Percentiles rank a stretch among this genome's conserved stretches.
Conservation (phyloP, 1,284 basidiomycete genomes). For the Ustilago loliicola region DNA sequence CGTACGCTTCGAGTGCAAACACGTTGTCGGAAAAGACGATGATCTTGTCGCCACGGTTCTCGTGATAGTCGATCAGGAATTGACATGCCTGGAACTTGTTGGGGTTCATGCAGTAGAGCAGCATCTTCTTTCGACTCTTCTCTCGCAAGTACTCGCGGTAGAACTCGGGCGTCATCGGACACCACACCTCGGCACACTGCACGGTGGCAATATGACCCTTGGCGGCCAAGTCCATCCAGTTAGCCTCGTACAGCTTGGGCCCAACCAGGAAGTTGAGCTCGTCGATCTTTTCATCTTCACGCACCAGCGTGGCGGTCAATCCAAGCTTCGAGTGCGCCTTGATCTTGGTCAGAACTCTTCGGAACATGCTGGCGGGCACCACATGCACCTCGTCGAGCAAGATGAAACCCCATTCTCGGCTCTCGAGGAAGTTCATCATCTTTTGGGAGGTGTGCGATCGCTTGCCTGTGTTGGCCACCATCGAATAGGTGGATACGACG, state of each 20-base stretch:
- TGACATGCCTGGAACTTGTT: constrained; percentile 99
- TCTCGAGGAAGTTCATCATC: constrained; percentile 71
- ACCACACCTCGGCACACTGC: constrained; percentile 98
- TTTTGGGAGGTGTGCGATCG: constrained; percentile 70
- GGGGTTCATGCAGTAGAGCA: constrained; percentile 99
- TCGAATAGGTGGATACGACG: constrained; percentile 70
- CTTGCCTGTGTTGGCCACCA: constrained; percentile 70
- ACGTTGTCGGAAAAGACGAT: constrained; percentile 99
- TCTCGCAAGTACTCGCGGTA: constrained; percentile 97
- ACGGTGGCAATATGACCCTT: constrained; percentile 99
- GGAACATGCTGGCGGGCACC: constrained; percentile 70
- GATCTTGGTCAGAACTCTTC: constrained; percentile 70
- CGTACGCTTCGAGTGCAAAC: constrained; percentile 96
- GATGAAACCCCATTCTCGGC: constrained; percentile 70
- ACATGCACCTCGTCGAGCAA: constrained; percentile 70
- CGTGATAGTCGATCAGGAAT: constrained; percentile 98
- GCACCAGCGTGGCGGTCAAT: constrained; percentile 83
- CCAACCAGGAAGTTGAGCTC: constrained; percentile 99
- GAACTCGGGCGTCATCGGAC: constrained; percentile 99
- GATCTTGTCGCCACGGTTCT: constrained; percentile 97
- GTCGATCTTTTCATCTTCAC: constrained; percentile 98
- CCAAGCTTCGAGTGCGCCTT: constrained; percentile 70
- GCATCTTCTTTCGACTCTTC: constrained; percentile 90
- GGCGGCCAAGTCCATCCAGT: constrained; percentile 99
- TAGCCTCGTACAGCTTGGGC: constrained; percentile 98